Percentiles rank a stretch among this genome's conserved stretches.
Conservation (phyloP, 441 rosid genomes). For the Heliophila coronopifolia region DNA sequence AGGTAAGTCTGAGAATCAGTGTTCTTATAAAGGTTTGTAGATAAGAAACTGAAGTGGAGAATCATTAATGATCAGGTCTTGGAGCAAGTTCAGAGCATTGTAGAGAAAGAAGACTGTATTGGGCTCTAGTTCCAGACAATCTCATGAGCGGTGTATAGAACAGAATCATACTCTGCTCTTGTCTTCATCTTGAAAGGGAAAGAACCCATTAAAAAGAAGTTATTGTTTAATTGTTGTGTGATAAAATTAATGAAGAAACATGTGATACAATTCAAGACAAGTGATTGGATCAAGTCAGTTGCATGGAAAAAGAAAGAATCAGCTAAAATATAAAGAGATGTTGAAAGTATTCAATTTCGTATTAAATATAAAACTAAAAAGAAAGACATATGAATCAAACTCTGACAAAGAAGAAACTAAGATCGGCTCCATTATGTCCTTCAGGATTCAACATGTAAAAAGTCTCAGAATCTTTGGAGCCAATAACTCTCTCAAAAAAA, state of each 20-base stretch:
- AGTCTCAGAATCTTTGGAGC: constrained; percentile 46
- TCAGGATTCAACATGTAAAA: constrained; percentile 43
- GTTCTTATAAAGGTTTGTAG: not conserved
- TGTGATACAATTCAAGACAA: too few relatives aligned
- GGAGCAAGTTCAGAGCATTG: constrained; percentile 20
- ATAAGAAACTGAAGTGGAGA: constrained; percentile 9
- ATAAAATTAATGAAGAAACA: too few relatives aligned
- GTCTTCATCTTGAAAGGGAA: too few relatives aligned
- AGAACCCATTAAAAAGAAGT: too few relatives aligned
- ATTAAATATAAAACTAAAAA: too few relatives aligned
- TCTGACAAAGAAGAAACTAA: constrained; percentile 41
- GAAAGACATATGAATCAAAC: constrained; percentile 20
- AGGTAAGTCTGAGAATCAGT: constrained; percentile 24
- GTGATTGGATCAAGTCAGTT: too few relatives aligned
- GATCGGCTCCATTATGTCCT: constrained; percentile 40
- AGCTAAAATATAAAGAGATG: too few relatives aligned
- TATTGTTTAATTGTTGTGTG: too few relatives aligned
- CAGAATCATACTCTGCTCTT: too few relatives aligned
- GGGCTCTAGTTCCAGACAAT: constrained; percentile 4
- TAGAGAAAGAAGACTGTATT: constrained; percentile 11
- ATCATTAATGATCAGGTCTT: constrained; percentile 20
- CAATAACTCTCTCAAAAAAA: constrained; percentile 34
- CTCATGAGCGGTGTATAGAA: too few relatives aligned
- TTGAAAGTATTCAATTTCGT: too few relatives aligned
- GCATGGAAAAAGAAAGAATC: too few relatives aligned